phyloP scores from a whole-genome alignment of 164 flowering plant genomes.

The Sextonia rubra region DNA sequence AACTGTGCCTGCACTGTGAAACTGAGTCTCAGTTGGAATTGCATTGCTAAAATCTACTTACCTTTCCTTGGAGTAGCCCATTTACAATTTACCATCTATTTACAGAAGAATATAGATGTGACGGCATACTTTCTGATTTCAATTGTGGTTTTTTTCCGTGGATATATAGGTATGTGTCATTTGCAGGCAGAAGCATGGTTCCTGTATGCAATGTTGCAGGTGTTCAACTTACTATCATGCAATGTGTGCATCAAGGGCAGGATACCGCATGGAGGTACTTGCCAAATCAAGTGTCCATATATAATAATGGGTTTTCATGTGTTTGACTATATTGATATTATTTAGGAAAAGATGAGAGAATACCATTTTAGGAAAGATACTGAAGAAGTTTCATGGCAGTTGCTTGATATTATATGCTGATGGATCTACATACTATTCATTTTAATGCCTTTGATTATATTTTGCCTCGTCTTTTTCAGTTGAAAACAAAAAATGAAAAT shows the following conservation, averaged over 20 bases:
- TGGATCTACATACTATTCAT: neutral
- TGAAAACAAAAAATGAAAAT: neutral
- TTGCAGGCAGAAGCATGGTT: slow-evolving; percentile 96
- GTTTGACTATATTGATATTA: neutral
- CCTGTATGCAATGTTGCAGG: slow-evolving; percentile 91
- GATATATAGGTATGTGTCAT: slow-evolving; percentile 73
- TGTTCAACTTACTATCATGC: slow-evolving; percentile 95
- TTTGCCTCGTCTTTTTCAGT: neutral
- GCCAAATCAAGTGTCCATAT: neutral
- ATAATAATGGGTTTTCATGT: neutral
- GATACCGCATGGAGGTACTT: slow-evolving; percentile 91
- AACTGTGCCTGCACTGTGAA: too few relatives aligned
- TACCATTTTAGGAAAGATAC: neutral
- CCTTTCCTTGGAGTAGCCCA: neutral
- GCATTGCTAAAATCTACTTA: neutral
- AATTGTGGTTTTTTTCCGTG: neutral
- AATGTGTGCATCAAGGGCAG: slow-evolving; percentile 98
- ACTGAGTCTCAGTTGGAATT: neutral
- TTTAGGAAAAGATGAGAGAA: neutral
- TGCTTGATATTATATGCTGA: neutral
- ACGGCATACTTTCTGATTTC: neutral
- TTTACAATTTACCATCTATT: neutral
- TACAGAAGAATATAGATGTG: neutral
- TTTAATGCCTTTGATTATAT: neutral
- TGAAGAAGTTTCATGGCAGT: neutral